Evolutionary conservation across 2,329 filamentous ascomycete species (phyloP).

Genomic region (Pseudogymnoascus verrucosus): DNA sequence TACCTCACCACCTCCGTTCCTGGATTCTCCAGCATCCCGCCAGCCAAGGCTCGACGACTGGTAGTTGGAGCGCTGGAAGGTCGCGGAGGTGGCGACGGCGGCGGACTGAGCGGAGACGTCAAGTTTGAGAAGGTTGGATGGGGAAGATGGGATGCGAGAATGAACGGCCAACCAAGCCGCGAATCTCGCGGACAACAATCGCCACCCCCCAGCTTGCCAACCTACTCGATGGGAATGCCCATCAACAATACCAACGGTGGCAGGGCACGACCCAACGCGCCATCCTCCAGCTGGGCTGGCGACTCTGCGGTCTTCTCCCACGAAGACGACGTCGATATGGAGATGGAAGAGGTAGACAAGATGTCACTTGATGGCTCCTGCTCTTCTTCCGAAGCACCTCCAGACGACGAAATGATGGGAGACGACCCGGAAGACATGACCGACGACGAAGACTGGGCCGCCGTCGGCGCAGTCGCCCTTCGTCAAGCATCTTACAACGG

Average conservation of each 20-base stretch:
- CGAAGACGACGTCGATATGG: constrained; percentile 57
- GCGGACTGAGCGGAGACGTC: constrained; percentile 60
- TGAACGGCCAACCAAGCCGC: constrained; percentile 54
- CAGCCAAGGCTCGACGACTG: constrained; percentile 80
- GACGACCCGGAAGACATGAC: constrained; percentile 80
- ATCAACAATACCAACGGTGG: constrained; percentile 41
- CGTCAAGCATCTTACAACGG: constrained; percentile 57
- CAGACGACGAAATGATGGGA: constrained; percentile 57
- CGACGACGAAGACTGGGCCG: constrained; percentile 93
- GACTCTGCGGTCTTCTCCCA: constrained; percentile 71
- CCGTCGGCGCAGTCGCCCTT: constrained; percentile 77
- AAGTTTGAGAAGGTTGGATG: constrained; percentile 94
- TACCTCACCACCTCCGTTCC: constrained; percentile 90
- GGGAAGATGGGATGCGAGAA: constrained; percentile 88
- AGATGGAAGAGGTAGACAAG: constrained; percentile 83
- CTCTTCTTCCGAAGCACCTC: constrained; percentile 66
- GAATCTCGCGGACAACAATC: constrained; percentile 29
- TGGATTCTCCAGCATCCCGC: constrained; percentile 81
- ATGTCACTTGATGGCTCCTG: constrained; percentile 81
- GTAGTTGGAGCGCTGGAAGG: constrained; percentile 90
- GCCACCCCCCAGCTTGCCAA: constrained; percentile 36
- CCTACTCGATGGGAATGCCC: constrained; percentile 45
- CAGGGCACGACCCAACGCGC: constrained; percentile 42
- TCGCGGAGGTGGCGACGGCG: constrained; percentile 50
- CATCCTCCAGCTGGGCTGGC: constrained; percentile 55